These are phyloP conservation scores for Tylopilus felleus DNA, from an alignment of 768 basidiomycete genomes.

Conservation along the genomic window DNA sequence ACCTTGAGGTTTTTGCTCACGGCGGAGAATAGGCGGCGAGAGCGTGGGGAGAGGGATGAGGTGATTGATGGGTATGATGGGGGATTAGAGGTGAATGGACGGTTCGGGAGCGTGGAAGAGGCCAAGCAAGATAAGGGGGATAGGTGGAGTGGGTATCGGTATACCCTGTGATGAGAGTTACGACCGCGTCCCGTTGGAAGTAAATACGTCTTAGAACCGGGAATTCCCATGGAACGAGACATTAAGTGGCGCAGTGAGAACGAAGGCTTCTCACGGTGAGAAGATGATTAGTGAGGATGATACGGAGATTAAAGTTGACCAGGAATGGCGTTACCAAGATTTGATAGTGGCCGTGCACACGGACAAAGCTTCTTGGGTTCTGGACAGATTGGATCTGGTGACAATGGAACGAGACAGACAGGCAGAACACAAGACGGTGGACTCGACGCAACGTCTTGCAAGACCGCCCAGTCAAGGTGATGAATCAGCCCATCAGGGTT, in stretches of 20 bases:
- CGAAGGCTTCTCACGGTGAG: too few relatives aligned
- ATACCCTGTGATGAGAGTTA: slow-evolving; percentile 44
- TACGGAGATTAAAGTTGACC: neutral
- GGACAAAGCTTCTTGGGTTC: too few relatives aligned
- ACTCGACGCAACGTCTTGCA: too few relatives aligned
- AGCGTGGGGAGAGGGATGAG: slow-evolving; percentile 67
- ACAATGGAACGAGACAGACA: too few relatives aligned
- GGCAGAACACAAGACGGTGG: too few relatives aligned
- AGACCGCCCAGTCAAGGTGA: too few relatives aligned
- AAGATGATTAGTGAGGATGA: neutral
- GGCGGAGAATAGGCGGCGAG: slow-evolving; percentile 62
- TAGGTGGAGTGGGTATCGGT: slow-evolving; percentile 73
- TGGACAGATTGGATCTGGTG: too few relatives aligned
- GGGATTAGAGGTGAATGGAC: slow-evolving; percentile 49
- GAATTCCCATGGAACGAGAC: neutral
- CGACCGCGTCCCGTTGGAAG: too few relatives aligned
- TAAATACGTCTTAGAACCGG: neutral
- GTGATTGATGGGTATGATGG: slow-evolving; percentile 44
- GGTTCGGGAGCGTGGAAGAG: slow-evolving; percentile 55
- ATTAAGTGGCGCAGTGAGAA: neutral
- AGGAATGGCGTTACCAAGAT: too few relatives aligned
- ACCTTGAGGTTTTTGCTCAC: slow-evolving; percentile 42
- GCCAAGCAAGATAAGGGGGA: slow-evolving; percentile 72
- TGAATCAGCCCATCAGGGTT: too few relatives aligned
- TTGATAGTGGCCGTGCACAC: too few relatives aligned